phyloP scores from a whole-genome alignment of 2,329 filamentous ascomycete species.

The Blumeria graminis region DNA sequence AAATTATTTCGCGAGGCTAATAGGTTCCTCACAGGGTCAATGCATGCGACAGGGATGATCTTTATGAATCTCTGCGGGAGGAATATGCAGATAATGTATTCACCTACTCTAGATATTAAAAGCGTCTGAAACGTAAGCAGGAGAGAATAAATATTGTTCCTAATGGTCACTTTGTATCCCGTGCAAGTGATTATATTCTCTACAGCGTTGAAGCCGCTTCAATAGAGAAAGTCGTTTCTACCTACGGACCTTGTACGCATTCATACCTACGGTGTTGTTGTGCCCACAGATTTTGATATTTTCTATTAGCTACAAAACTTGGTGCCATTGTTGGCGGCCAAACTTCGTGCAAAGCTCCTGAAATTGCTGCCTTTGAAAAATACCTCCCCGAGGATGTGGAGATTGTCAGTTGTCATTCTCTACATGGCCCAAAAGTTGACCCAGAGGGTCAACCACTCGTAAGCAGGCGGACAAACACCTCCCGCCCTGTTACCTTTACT shows the following conservation, averaged over 20 bases:
- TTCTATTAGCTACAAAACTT: constrained; percentile 56
- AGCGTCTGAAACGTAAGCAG: constrained; percentile 27
- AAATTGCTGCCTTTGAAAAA: constrained; percentile 79
- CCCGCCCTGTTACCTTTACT: not conserved
- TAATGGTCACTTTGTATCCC: constrained; percentile 88
- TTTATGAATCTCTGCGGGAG: constrained; percentile 53
- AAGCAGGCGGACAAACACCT: not conserved
- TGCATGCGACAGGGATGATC: constrained; percentile 82
- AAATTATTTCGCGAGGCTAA: constrained; percentile 5
- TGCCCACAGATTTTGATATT: constrained; percentile 5
- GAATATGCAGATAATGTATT: constrained; percentile 75
- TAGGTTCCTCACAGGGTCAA: constrained; percentile 41
- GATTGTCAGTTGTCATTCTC: constrained; percentile 87
- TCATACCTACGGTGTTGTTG: not conserved
- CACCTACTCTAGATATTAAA: constrained; percentile 17
- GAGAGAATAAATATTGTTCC: constrained; percentile 66
- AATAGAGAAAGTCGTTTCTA: constrained; percentile 66
- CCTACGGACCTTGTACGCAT: constrained; percentile 74
- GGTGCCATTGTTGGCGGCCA: constrained; percentile 91
- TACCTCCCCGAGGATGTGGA: constrained; percentile 73
- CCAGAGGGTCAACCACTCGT: constrained; percentile 76
- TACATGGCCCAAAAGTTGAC: constrained; percentile 82
- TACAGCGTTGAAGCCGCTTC: constrained; percentile 92
- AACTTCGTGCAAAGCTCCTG: constrained; percentile 92
- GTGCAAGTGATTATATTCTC: constrained; percentile 93